Conservation (phyloP, 169 alveolate species). For the Cryptosporidium parvum region DNA sequence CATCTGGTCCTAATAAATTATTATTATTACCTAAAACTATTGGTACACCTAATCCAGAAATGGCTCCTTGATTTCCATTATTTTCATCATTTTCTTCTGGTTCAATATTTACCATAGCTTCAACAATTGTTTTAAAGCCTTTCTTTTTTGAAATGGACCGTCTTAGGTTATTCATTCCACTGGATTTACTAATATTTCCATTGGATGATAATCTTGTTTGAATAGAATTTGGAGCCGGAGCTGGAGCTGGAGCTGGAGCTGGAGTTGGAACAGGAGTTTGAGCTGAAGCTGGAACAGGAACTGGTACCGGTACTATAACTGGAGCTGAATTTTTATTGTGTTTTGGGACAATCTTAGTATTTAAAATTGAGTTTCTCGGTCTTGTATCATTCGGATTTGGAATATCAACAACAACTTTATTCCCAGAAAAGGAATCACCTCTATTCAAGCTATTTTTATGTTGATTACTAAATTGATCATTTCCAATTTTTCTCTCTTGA, state of each 20-base stretch:
- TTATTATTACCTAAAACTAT: neutral
- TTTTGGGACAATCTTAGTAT: neutral
- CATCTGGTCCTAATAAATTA: neutral
- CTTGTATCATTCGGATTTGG: conserved; percentile 31
- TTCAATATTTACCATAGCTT: conserved; percentile 29
- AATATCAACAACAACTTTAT: neutral
- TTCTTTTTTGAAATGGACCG: neutral
- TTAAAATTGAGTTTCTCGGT: conserved; percentile 51
- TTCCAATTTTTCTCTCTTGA: neutral
- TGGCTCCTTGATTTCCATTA: neutral
- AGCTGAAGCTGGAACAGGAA: too few relatives aligned
- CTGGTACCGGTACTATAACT: too few relatives aligned
- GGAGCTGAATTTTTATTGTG: too few relatives aligned
- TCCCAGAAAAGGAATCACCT: neutral
- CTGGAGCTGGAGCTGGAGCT: neutral
- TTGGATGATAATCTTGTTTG: neutral
- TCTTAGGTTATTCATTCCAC: neutral
- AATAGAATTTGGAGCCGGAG: neutral
- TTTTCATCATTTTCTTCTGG: conserved; percentile 22
- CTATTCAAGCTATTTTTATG: neutral
- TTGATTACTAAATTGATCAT: neutral
- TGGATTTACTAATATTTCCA: neutral
- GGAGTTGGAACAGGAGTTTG: neutral
- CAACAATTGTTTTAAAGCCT: conserved; percentile 42
- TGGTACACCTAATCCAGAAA: neutral